These are phyloP conservation scores for Beta corolliflora DNA, from an alignment of 179 eudicot genomes.

Conservation along the genomic window DNA sequence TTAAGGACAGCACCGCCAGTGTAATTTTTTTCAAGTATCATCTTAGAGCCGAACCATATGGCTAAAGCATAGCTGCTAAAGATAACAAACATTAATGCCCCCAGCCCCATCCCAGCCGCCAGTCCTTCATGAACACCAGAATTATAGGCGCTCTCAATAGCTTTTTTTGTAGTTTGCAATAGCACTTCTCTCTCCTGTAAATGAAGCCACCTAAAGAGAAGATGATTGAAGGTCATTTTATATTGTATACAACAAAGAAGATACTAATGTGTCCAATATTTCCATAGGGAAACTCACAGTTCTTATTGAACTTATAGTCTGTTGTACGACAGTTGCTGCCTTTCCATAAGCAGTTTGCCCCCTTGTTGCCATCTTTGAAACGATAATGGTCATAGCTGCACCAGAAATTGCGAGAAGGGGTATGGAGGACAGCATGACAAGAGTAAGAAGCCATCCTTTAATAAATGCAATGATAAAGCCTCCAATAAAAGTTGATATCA, in stretches of 20 bases:
- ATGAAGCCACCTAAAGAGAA: slow-evolving; percentile 43
- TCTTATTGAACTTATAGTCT: slow-evolving; percentile 69
- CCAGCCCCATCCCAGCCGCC: slow-evolving; percentile 46
- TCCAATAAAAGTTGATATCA: slow-evolving; percentile 53
- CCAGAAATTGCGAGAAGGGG: slow-evolving; percentile 52
- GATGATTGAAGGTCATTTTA: not conserved
- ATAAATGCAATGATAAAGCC: slow-evolving; percentile 65
- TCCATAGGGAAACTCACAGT: slow-evolving; percentile 42
- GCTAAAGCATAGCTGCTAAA: slow-evolving; percentile 45
- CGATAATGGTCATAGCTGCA: slow-evolving; percentile 38
- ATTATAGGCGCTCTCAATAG: slow-evolving; percentile 34
- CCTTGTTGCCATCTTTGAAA: slow-evolving; percentile 43
- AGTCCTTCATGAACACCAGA: slow-evolving; percentile 46
- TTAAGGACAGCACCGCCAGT: slow-evolving; percentile 43
- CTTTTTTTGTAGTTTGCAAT: slow-evolving; percentile 40
- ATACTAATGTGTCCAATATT: too few relatives aligned
- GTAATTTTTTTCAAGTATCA: slow-evolving; percentile 37
- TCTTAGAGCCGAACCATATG: slow-evolving; percentile 48
- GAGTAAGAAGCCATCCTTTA: slow-evolving; percentile 76
- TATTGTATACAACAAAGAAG: not conserved
- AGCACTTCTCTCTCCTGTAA: slow-evolving; percentile 49
- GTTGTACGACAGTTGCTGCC: slow-evolving; percentile 65
- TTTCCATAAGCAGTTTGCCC: slow-evolving; percentile 58
- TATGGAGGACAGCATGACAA: slow-evolving; percentile 57
- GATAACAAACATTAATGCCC: slow-evolving; percentile 32